Base-by-base conservation (phyloP, 768 basidiomycete species). In the Hysterangium stoloniferum region DNA sequence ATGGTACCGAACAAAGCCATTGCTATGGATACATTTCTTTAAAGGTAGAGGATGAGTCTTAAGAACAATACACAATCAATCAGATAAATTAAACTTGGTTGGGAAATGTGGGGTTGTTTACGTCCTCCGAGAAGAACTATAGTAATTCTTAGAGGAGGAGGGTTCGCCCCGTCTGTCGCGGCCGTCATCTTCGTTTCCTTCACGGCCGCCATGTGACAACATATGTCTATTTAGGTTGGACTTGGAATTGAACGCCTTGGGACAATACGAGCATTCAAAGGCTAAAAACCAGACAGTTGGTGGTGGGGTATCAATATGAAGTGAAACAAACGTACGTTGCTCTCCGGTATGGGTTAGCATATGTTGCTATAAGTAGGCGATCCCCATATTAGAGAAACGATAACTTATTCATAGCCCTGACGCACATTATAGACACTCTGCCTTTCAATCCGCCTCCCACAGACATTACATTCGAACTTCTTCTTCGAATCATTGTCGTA, bases 351-450 rank as follows among this genome's bases (percentile, higher is more conserved):
- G 49, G 29, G 49, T 51, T 28, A 51, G 9, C 49, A 51, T 51
- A 29, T 51, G 49, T 51, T 51, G 49, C 49, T 51, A 22, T 12
- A 19, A 15, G 15, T 13, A 42, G n/a, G n/a, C n/a, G n/a, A n/a
- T n/a, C n/a, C n/a, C n/a, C n/a, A n/a, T n/a, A n/a, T n/a, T n/a
- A n/a, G n/a, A n/a, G n/a, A n/a, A n/a, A n/a, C n/a, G n/a, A n/a
- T n/a, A n/a, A n/a, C n/a, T 25, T 44, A n/a, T 6, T 15, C 29
- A n/a, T n/a, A n/a, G n/a, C n/a, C n/a, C n/a, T n/a, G n/a, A n/a
- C 49, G 13, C 32, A 51, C 49, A 51, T 51, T 51, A 51, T 51
- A 51, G 20, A 51, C 49, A 31, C 49, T 51, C 33, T 42, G 49
- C 25, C 49, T 27, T 31, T 51, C 49, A 19, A 51, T 51, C 33